A percentile compares a stretch with the other conserved stretches of the same genome.
Evolutionary conservation across 1,139 yeast genomes (phyloP).

Genomic region (Spencermartinsiella ligniputridi): DNA sequence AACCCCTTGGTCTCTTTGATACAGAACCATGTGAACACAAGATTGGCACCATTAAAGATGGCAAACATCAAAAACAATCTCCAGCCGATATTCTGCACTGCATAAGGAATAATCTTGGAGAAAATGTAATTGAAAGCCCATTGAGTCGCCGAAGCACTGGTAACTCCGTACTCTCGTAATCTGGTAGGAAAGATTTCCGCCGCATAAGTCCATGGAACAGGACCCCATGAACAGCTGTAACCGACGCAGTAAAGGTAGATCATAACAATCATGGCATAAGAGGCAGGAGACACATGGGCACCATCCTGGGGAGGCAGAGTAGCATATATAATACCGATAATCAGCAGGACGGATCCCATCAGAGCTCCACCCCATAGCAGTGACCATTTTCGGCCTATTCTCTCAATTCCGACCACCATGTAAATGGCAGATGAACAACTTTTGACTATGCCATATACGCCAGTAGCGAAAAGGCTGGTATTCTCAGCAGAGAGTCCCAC

Average conservation of each 20-base stretch:
- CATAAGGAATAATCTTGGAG: constrained; percentile 32
- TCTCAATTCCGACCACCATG: constrained; percentile 43
- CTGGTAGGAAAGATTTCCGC: constrained; percentile 49
- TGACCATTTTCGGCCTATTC: constrained; percentile 48
- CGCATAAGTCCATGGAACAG: constrained; percentile 41
- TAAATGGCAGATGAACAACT: constrained; percentile 45
- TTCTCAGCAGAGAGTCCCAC: constrained; percentile 43
- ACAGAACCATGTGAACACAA: constrained; percentile 42
- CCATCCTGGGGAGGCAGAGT: constrained; percentile 18
- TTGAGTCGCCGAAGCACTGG: constrained; percentile 48
- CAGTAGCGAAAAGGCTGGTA: constrained; percentile 43
- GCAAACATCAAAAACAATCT: constrained; percentile 46
- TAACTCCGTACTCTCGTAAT: constrained; percentile 48
- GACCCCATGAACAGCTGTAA: constrained; percentile 39
- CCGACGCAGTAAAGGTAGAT: constrained; percentile 30
- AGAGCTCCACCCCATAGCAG: constrained; percentile 45
- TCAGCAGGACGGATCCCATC: constrained; percentile 35
- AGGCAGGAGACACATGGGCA: constrained; percentile 12
- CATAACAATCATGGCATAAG: constrained; percentile 24
- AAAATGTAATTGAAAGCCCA: constrained; percentile 44
- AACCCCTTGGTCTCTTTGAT: constrained; percentile 60
- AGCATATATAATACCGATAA: constrained; percentile 21
- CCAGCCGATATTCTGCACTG: constrained; percentile 13
- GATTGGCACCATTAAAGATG: constrained; percentile 78
- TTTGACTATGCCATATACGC: constrained; percentile 48